Evolutionary conservation across 1,139 yeast species (phyloP), one percentile per base, ranked within the genome.

Genomic region (Pichia sorboxylosa): DNA sequence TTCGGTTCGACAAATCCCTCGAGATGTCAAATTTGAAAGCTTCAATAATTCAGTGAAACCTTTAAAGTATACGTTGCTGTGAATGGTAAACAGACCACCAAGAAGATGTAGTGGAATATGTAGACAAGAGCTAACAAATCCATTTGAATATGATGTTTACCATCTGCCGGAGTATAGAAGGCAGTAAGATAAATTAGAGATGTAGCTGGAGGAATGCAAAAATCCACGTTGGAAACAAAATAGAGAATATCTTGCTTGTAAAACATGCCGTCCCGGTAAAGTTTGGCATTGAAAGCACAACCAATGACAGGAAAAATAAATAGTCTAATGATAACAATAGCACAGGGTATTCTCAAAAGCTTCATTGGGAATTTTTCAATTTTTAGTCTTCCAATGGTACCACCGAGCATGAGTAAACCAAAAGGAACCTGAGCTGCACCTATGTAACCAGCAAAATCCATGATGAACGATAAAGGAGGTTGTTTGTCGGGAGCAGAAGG

Each of bases 351-450:
- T 48, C 72, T 70, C 83, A 93, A 79, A 51, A 82, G 73, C 2
- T 85, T 84, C 2, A 63, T 58, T 9, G 84, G 80, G 49, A 84
- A 59, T 13, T 61, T 52, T 13, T 63, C 65, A 18, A 84, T 58
- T 39, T 69, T 62, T 32, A 87, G 63, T 30, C 95, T 60, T 0
- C 94, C 77, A 29, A 87, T 70, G 4, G 95, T 83, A 10, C 92
- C 94, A 3, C 97, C 97, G 24, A 87, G 55, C 37, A 87, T 52
- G 31, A 82, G 52, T 38, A 87, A 63, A 2, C 96, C 96, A 40
- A 83, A 59, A 1, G 96, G 97, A 21, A 87, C 96, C 21, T 84
- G 73, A 0, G 95, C 95, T 2, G 74, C 74, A 1, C 95, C 95
- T 3, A 87, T 61, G 51, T 87, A 87, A 13, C 71, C 52, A 1